A percentile compares a stretch with the other conserved stretches of the same genome.
phyloP scores from a whole-genome alignment of 1,139 yeast genomes.

The Debaryomycetaceae sp. region DNA sequence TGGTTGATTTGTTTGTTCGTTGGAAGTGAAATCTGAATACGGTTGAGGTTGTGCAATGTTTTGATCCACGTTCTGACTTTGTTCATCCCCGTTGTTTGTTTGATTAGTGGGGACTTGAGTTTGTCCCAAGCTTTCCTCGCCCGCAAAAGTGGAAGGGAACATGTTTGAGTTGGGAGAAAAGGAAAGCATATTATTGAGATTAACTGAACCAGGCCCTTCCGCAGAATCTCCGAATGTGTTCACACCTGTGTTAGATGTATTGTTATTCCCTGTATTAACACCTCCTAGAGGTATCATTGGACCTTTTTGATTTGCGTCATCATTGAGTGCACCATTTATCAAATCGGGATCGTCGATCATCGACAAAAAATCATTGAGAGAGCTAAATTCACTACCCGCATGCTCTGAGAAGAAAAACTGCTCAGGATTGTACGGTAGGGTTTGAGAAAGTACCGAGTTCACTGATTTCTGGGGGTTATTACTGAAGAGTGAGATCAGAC shows the following conservation, averaged over 20 bases:
- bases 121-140: slow-evolving; percentile 10
- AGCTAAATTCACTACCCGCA: slow-evolving; percentile 90
- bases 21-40: background rate
- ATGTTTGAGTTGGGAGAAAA: slow-evolving; percentile 28
- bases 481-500: slow-evolving; percentile 4
- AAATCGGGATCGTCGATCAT: slow-evolving; percentile 85
- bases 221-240: slow-evolving; percentile 2
- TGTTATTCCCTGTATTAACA: slow-evolving; percentile 7
- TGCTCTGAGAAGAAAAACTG: slow-evolving; percentile 86
- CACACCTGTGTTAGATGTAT: slow-evolving; percentile 4
- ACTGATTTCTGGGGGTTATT: slow-evolving; percentile 9
- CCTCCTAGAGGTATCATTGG: slow-evolving; percentile 23
- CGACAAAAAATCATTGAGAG: slow-evolving; percentile 82
- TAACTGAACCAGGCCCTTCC: slow-evolving; percentile 9
- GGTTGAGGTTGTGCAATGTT: background rate
- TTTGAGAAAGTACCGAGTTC: slow-evolving; percentile 38
- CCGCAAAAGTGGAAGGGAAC: slow-evolving; percentile 17
- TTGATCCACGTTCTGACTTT: slow-evolving; percentile 2
- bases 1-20: slow-evolving; percentile 31
- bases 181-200: slow-evolving; percentile 22
- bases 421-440: slow-evolving; percentile 55
- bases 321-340: slow-evolving; percentile 48
- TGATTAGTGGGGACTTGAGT: slow-evolving; percentile 7
- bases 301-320: slow-evolving; percentile 22
- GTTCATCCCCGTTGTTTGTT: slow-evolving; percentile 2